Percentiles rank a stretch among this genome's conserved stretches.
These are phyloP conservation scores for Sonneratia alba DNA, from an alignment of 345 rosid species.

Conservation along the genomic window DNA sequence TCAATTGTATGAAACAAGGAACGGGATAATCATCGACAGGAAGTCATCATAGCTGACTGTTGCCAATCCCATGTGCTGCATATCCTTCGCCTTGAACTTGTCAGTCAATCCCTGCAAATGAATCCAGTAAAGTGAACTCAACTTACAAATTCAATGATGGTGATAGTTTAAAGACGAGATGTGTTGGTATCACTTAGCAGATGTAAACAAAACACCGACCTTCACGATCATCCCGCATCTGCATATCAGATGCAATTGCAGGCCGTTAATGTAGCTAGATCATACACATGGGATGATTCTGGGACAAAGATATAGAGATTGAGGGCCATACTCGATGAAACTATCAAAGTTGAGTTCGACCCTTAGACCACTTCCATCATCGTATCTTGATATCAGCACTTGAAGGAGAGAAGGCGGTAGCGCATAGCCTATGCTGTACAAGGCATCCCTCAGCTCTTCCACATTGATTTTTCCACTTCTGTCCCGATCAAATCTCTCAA, in stretches of 20 bases:
- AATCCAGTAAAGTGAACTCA: neutral
- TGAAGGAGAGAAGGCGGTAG: conserved; percentile 58
- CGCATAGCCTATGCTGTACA: conserved; percentile 47
- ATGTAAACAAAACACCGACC: conserved; percentile 24
- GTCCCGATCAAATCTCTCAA: conserved; percentile 57
- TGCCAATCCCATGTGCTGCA: conserved; percentile 33
- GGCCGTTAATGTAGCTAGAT: neutral
- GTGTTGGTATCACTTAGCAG: neutral
- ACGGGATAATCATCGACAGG: conserved; percentile 53
- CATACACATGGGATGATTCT: neutral
- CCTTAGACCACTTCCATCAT: conserved; percentile 34
- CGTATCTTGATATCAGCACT: conserved; percentile 39
- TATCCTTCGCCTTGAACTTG: conserved; percentile 62
- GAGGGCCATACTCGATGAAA: conserved; percentile 49
- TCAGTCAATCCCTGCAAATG: conserved; percentile 55
- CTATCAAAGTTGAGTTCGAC: conserved; percentile 48
- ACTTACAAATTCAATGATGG: neutral
- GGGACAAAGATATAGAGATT: neutral
- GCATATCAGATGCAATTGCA: conserved; percentile 16
- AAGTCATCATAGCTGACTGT: conserved; percentile 46
- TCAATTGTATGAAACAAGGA: conserved; percentile 44
- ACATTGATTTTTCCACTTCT: conserved; percentile 55
- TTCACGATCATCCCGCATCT: conserved; percentile 69
- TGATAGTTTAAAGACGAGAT: neutral
- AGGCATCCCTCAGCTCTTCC: conserved; percentile 48